A percentile compares a stretch with the other conserved stretches of the same genome.
Evolutionary conservation across 495 filamentous ascomycete species (phyloP).

Genomic region (Penicillium cinerascens): DNA sequence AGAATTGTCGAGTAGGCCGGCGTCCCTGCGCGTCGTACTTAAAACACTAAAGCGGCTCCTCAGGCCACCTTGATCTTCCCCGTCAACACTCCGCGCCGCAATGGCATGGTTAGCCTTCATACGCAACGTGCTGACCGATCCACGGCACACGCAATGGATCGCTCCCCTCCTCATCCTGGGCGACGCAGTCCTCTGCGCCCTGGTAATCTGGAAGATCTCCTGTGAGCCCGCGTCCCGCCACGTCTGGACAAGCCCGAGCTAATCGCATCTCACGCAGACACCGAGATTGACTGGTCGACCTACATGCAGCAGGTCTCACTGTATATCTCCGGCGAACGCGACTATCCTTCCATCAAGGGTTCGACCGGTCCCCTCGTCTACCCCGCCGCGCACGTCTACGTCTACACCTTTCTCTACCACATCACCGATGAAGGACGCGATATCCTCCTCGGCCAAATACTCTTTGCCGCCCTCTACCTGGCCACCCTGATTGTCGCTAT

Average conservation of each 20-base stretch:
- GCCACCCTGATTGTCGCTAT: conserved; percentile 70
- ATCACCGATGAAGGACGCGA: conserved; percentile 73
- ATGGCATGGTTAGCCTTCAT: conserved; percentile 25
- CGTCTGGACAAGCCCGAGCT: conserved; percentile 13
- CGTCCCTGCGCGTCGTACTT: neutral
- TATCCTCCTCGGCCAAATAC: conserved; percentile 72
- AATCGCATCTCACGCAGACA: conserved; percentile 61
- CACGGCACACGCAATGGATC: conserved; percentile 59
- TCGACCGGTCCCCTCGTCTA: conserved; percentile 92
- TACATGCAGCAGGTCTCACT: conserved; percentile 93
- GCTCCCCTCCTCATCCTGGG: conserved; percentile 64
- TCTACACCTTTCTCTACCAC: conserved; percentile 75
- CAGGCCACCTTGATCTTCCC: conserved; percentile 7
- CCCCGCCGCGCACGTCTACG: conserved; percentile 88
- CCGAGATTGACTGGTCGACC: conserved; percentile 95
- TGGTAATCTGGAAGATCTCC: conserved; percentile 80
- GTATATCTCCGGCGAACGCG: conserved; percentile 76
- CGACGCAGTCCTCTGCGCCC: conserved; percentile 68
- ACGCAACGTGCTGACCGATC: conserved; percentile 42
- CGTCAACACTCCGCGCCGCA: conserved; percentile 9
- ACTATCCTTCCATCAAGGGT: conserved; percentile 82
- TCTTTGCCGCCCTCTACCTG: conserved; percentile 79
- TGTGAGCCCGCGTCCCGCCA: conserved; percentile 54
- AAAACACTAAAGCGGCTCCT: neutral
- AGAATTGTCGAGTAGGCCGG: neutral